Evolutionary conservation across 768 basidiomycete species (phyloP).

Genomic region (Tubosaeta sp.): DNA sequence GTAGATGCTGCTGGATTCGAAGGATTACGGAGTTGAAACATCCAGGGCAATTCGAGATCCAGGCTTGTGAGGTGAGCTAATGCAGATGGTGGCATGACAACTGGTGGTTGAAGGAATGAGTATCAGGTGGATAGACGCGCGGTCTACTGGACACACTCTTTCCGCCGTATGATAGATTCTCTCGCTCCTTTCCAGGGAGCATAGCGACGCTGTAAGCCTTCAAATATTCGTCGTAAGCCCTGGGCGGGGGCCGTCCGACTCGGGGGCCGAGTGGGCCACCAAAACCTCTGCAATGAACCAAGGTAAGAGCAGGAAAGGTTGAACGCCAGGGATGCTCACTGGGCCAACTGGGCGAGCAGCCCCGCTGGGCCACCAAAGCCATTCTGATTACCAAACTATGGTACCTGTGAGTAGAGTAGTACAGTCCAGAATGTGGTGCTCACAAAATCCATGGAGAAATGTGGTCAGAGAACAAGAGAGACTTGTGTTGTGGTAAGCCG

Average conservation of each 20-base stretch:
- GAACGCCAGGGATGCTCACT: constrained; percentile 35
- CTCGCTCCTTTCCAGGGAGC: constrained; percentile 79
- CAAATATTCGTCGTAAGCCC: constrained; percentile 86
- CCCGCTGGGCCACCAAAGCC: constrained; percentile 48
- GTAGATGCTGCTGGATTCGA: constrained; percentile 77
- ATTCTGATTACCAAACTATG: constrained; percentile 35
- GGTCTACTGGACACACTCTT: constrained; percentile 68
- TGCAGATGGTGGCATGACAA: constrained; percentile 96
- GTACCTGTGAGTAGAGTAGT: constrained; percentile 6
- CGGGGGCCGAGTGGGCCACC: constrained; percentile 46
- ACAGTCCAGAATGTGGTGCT: constrained; percentile 5
- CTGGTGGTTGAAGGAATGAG: constrained; percentile 37
- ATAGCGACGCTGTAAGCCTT: constrained; percentile 96
- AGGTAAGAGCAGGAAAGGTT: constrained; percentile 13
- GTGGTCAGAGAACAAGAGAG: constrained; percentile 22
- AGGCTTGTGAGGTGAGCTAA: constrained; percentile 82
- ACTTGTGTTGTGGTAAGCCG: neutral
- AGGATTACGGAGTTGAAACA: constrained; percentile 94
- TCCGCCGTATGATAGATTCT: constrained; percentile 94
- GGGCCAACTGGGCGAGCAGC: constrained; percentile 62
- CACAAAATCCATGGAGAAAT: constrained; percentile 37
- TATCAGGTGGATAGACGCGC: constrained; percentile 5
- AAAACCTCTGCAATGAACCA: constrained; percentile 42
- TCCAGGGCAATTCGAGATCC: constrained; percentile 91
- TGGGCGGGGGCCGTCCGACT: constrained; percentile 50